phyloP scores from a whole-genome alignment of 257 asterid genomes.

The Nyctanthes arbortristis region DNA sequence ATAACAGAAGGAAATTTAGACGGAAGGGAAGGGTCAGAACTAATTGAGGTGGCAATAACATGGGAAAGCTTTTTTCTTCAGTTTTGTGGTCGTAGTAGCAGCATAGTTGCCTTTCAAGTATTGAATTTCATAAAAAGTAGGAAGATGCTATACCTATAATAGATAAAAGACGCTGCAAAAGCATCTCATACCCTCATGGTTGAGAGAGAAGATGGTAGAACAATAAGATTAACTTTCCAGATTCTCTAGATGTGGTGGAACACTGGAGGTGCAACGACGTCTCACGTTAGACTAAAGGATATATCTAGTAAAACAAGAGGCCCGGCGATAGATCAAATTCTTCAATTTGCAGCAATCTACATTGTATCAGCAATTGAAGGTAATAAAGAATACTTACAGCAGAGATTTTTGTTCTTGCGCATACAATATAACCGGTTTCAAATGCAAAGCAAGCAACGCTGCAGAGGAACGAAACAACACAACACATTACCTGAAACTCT shows the following conservation, averaged over 20 bases:
- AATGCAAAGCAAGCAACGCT: no score
- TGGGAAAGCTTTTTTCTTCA: not conserved
- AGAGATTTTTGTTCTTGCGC: no score
- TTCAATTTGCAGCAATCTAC: not conserved
- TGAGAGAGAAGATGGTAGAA: no score
- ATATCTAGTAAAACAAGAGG: not conserved
- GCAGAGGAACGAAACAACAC: no score
- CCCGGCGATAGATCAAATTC: not conserved
- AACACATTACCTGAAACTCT: no score
- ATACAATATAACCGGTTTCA: no score
- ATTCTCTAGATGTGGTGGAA: slow-evolving; percentile 3
- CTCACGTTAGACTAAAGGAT: not conserved
- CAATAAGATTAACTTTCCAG: slow-evolving; percentile 7
- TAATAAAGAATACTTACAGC: no score
- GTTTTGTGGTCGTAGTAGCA: not conserved
- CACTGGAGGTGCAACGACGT: not conserved
- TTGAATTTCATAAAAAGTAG: not conserved
- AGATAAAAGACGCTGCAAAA: not conserved
- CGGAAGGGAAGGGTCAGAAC: not conserved
- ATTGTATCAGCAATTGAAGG: no score
- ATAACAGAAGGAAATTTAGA: not conserved
- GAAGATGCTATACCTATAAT: not conserved
- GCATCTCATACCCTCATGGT: slow-evolving; percentile 10
- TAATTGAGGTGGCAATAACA: no score
- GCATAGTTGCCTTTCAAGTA: not conserved